A percentile compares a stretch with the other conserved stretches of the same genome.
phyloP scores from a whole-genome alignment of 2,329 filamentous ascomycete species.

The Aspergillus pseudotamarii region DNA sequence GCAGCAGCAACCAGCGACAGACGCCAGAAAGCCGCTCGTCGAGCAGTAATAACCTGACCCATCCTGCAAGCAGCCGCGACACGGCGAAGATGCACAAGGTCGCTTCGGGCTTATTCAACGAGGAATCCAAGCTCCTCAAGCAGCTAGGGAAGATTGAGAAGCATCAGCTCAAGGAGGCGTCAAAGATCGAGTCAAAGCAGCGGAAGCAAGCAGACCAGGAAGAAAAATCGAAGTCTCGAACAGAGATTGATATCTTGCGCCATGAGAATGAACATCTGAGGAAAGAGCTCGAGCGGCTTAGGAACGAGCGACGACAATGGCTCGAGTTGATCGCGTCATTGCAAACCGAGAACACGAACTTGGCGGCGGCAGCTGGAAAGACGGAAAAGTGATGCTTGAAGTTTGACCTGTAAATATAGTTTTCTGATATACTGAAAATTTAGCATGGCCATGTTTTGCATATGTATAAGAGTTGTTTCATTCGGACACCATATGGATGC shows the following conservation, averaged over 20 bases:
- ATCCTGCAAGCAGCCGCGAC: conserved; percentile 19
- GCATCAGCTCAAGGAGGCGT: conserved; percentile 43
- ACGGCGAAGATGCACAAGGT: conserved; percentile 33
- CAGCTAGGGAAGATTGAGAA: conserved; percentile 47
- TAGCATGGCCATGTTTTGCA: background rate
- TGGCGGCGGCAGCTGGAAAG: conserved; percentile 31
- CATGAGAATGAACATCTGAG: conserved; percentile 50
- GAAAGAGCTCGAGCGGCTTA: conserved; percentile 51
- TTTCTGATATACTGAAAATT: background rate
- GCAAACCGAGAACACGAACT: conserved; percentile 59
- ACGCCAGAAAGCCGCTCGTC: conserved; percentile 10
- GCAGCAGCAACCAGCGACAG: conserved; percentile 13
- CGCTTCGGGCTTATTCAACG: conserved; percentile 31
- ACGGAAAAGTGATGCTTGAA: background rate
- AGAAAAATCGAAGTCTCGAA: conserved; percentile 45
- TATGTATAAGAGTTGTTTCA: background rate
- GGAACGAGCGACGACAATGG: conserved; percentile 54
- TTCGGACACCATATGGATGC: background rate
- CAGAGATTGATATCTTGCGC: conserved; percentile 51
- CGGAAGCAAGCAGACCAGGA: conserved; percentile 46
- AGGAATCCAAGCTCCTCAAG: conserved; percentile 40
- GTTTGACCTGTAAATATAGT: background rate
- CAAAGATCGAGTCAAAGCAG: conserved; percentile 42
- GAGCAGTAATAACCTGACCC: conserved; percentile 18
- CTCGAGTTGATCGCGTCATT: conserved; percentile 56